Base-by-base conservation (phyloP, 441 rosid species). In the Gossypium lobatum region DNA sequence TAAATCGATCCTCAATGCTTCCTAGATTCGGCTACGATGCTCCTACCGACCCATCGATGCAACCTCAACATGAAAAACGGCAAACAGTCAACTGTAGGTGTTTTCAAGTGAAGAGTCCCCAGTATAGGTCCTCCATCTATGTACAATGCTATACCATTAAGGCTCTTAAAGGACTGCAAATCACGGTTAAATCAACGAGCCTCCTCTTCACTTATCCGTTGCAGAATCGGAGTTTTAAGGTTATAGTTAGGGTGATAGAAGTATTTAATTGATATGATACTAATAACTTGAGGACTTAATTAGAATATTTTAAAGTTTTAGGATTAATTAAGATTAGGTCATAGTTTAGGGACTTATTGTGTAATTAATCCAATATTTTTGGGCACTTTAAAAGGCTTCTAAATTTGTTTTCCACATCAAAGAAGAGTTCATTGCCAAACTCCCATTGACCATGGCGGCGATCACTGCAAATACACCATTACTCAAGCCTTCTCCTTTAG, bases 141-240 rank as follows among this genome's bases (percentile, higher is more conserved):
- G 1, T 89, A 84, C 75, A 85, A 83, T 8, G 91, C 79, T 45
- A 5, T 31, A 83, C 82, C 0, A 75, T 86, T 0, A 74, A 54
- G 18, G 87, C 90, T 60, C 90, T 91, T 0, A 21, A 70, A 53
- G 91, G 88, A 57, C 88, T 87, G 13, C 79, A 80, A 42, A 86
- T 89, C 5, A 73, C 61, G 6, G 86, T 89, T 55, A 80, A 55
- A 78, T 91, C 89, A 0, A 62, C 13, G 78, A 83, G 73, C 72
- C 76, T 87, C 59, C 54, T 75, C 59, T 89, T 89, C 77, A 34
- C 87, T 16, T 83, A 77, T 16, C 62, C 75, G 0, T 63, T 45
- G 72, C 91, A 90, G 75, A 81, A 82, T 71, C 80, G 86, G 70
- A 88, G 94, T 77, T 93, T 90, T 77, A 87, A 83, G 81, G 95